Evolutionary conservation across 2,329 filamentous ascomycete species (phyloP), one percentile per base, ranked within the genome.

Genomic region (Lomentospora prolificans): DNA sequence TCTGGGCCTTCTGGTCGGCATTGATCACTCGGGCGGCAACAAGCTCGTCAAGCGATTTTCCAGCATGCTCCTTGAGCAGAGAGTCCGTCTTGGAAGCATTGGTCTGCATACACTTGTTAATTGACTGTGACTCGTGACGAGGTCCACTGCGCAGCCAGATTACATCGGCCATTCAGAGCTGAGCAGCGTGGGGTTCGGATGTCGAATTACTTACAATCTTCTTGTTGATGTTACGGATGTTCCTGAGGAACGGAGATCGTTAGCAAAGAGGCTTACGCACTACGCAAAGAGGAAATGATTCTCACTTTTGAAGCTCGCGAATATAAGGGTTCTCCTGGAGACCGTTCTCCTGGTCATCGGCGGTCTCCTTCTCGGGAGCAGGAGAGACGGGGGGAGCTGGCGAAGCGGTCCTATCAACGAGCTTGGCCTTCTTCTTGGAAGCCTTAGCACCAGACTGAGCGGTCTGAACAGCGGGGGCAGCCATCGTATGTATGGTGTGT

Each of bases 171-270:
- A 39, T 12, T 36, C 12, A 17, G n/a, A 36, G n/a, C 17, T 14
- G 9, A 17, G 2, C 36, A 41, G 30, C 24, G 30, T 10, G 8
- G n/a, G 7, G 24, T n/a, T 41, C 6, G 33, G 10, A 30, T 28
- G 69, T 36, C 28, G 7, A 44, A 31, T 4, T 56, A 76, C 87
- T 75, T 73, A 95, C 89, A 65, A 97, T 85, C 75, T 96, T 96
- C 81, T 96, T 97, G 77, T 85, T 87, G 66, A 94, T 75, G 71
- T 94, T 95, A 67, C 92, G 90, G 64, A 96, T 88, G 71, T 83
- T 90, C 79, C 90, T 96, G 62, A 24, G 10, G 8, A 60, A 24
- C 58, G 51, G 24, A 31, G 19, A 28, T 12, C 4, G 25, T 48
- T 14, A 56, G 44, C 50, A 55, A 61, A 56, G 17, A 48, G 44